Percentiles rank a stretch among this genome's conserved stretches.
Conservation (phyloP, 495 filamentous ascomycete genomes). For the Xeromyces bisporus region DNA sequence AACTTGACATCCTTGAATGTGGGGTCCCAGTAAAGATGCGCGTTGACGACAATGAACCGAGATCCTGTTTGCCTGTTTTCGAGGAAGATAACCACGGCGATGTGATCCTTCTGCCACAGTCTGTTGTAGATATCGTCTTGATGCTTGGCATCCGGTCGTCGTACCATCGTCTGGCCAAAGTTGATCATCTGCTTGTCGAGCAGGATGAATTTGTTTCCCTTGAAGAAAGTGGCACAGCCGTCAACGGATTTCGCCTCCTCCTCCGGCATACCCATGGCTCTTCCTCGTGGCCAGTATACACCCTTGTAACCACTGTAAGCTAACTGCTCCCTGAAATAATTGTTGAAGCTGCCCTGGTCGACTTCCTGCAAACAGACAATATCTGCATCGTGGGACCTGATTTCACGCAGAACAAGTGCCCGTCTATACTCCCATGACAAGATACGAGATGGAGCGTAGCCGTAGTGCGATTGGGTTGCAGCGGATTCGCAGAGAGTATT, state of each 20-base stretch:
- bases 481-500: constrained; percentile 91
- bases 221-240: constrained; percentile 94
- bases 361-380: constrained; percentile 88
- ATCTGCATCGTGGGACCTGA: constrained; percentile 66
- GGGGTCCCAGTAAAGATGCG: constrained; percentile 89
- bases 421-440: constrained; percentile 75
- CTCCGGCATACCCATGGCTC: constrained; percentile 79
- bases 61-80: constrained; percentile 79
- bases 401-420: constrained; percentile 62
- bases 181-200: constrained; percentile 88
- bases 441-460: constrained; percentile 65
- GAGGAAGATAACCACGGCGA: constrained; percentile 75
- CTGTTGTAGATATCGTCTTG: constrained; percentile 94
- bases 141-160: constrained; percentile 84
- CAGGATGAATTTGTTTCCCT: constrained; percentile 73
- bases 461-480: constrained; percentile 66
- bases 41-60: constrained; percentile 79
- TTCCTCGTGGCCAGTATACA: constrained; percentile 70
- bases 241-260: constrained; percentile 75
- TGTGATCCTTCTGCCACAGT: constrained; percentile 94
- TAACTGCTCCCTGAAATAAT: constrained; percentile 69
- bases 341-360: constrained; percentile 74
- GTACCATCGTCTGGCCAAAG: constrained; percentile 80
- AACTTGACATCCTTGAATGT: constrained; percentile 83
- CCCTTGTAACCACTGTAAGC: constrained; percentile 81